Evolutionary conservation across 2,329 filamentous ascomycete species (phyloP).

Genomic region (Xylaria sp.): DNA sequence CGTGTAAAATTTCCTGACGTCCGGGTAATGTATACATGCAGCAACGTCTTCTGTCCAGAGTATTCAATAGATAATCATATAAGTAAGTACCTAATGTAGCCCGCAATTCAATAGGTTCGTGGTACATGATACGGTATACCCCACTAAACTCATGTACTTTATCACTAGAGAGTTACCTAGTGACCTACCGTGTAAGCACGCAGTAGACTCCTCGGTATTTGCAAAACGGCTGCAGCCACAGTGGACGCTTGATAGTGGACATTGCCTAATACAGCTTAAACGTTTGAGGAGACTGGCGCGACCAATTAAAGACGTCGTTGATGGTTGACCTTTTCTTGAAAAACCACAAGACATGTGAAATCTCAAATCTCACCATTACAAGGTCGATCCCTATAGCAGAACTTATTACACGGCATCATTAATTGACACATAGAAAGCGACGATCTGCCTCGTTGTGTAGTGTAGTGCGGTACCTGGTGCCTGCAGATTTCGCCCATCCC

Average conservation of each 20-base stretch:
- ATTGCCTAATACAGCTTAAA: no score
- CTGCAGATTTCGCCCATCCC: constrained; percentile 15
- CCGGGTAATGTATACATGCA: background rate
- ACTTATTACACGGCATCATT: constrained; percentile 17
- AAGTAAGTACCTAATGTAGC: no score
- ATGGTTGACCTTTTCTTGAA: constrained; percentile 37
- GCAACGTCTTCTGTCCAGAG: constrained; percentile 25
- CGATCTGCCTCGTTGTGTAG: constrained; percentile 16
- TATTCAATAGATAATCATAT: constrained; percentile 20
- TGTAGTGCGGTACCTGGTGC: background rate
- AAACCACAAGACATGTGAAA: constrained; percentile 25
- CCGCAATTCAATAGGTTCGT: no score
- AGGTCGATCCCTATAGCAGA: constrained; percentile 26
- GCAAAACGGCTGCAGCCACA: constrained; percentile 32
- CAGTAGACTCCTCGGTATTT: constrained; percentile 33
- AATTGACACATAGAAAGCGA: constrained; percentile 16
- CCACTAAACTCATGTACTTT: constrained; percentile 23
- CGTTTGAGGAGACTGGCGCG: constrained; percentile 25
- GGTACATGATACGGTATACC: no score
- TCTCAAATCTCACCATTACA: constrained; percentile 27
- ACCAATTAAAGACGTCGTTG: constrained; percentile 32
- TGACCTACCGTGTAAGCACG: no score
- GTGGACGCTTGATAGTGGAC: constrained; percentile 29
- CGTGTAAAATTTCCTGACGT: background rate
- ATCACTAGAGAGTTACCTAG: constrained; percentile 17